Conservation (phyloP, 1,284 basidiomycete genomes). For the Gomphus sp. region DNA sequence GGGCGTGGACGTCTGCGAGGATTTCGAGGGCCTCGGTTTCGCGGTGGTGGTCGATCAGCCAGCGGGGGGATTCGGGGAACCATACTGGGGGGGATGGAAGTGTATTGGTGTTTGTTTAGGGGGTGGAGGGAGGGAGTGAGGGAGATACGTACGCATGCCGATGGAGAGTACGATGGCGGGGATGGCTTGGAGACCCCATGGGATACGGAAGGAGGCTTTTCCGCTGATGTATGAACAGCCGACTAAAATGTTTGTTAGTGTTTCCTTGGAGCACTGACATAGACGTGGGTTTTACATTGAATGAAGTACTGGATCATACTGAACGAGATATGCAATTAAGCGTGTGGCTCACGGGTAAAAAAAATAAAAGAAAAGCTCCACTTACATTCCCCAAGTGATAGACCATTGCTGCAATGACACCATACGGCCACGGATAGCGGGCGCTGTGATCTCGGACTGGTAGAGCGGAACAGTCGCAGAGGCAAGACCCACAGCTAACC, state of each 20-base stretch:
- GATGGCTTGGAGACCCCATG: slow-evolving; percentile 73
- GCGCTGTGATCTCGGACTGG: slow-evolving; percentile 64
- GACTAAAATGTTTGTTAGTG: slow-evolving; percentile 19
- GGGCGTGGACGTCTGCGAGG: slow-evolving; percentile 72
- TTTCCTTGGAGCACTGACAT: background rate
- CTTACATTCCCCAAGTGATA: slow-evolving; percentile 12
- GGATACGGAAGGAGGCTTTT: slow-evolving; percentile 65
- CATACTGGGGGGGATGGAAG: slow-evolving; percentile 2
- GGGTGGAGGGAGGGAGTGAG: slow-evolving; percentile 25
- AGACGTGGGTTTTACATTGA: slow-evolving; percentile 26
- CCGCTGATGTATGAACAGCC: slow-evolving; percentile 68
- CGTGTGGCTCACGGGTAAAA: background rate
- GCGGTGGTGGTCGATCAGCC: slow-evolving; percentile 52
- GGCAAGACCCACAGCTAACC: slow-evolving; percentile 49
- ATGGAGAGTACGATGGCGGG: slow-evolving; percentile 58
- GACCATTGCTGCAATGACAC: slow-evolving; percentile 71
- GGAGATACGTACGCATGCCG: slow-evolving; percentile 58
- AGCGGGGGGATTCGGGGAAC: slow-evolving; percentile 38
- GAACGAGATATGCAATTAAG: background rate
- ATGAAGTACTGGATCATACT: slow-evolving; percentile 59
- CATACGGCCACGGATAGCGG: slow-evolving; percentile 63
- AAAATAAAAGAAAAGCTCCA: no score
- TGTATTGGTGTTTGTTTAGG: background rate
- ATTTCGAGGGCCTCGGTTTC: slow-evolving; percentile 68
- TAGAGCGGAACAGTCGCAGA: slow-evolving; percentile 60